phyloP scores from a whole-genome alignment of 805 yeast genomes.

The Zygosaccharomyces gambellarensis region DNA sequence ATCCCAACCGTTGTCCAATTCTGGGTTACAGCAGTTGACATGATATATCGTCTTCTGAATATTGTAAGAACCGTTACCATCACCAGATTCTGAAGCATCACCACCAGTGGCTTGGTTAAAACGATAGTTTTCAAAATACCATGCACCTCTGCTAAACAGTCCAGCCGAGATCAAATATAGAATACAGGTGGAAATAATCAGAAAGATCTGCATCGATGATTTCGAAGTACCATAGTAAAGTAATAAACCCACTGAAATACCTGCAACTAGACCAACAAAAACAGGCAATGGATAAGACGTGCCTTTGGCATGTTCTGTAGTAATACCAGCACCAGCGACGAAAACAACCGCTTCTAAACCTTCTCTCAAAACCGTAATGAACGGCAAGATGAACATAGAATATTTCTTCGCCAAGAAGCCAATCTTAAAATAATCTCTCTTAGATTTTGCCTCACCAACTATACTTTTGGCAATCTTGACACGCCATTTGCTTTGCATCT shows the following conservation, averaged over 20 bases:
- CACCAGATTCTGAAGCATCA: constrained; percentile 89
- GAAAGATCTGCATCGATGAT: constrained; percentile 79
- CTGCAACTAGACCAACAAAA: constrained; percentile 76
- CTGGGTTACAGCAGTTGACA: constrained; percentile 96
- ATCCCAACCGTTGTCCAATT: constrained; percentile 92
- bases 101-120: constrained; percentile 76
- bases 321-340: constrained; percentile 90
- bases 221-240: constrained; percentile 80
- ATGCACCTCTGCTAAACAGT: constrained; percentile 85
- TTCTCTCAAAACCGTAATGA: constrained; percentile 88
- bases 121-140: constrained; percentile 74
- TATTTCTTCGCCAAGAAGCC: constrained; percentile 64
- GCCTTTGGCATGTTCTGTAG: constrained; percentile 48
- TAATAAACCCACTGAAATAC: constrained; percentile 61
- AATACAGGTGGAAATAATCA: constrained; percentile 82
- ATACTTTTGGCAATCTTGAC: constrained; percentile 85
- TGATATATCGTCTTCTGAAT: constrained; percentile 82
- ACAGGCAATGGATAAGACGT: constrained; percentile 92
- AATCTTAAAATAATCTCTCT: constrained; percentile 48
- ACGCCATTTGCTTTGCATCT: constrained; percentile 97
- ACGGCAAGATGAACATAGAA: constrained; percentile 84
- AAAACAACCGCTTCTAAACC: constrained; percentile 96
- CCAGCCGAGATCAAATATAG: constrained; percentile 89
- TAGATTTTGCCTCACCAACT: constrained; percentile 50
- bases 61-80: constrained; percentile 94